These are phyloP conservation scores for Colletotrichum nymphaeae DNA, from an alignment of 2,329 filamentous ascomycete species.

Conservation along the genomic window DNA sequence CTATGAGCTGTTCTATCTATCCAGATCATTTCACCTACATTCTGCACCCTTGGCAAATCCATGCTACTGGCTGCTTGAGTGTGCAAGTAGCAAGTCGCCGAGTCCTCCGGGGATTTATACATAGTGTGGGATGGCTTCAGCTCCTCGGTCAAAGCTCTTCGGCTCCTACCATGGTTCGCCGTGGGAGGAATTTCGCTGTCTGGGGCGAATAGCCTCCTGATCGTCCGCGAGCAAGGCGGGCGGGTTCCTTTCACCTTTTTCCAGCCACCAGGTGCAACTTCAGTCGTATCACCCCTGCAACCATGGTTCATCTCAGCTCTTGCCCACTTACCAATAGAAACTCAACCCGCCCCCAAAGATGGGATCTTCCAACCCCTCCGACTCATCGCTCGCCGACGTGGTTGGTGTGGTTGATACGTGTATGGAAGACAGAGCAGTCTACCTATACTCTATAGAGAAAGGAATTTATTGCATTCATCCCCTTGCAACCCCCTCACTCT, in stretches of 20 bases:
- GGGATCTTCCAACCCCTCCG: background rate
- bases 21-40: background rate
- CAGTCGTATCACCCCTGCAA: background rate
- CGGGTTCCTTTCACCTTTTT: background rate
- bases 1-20: background rate
- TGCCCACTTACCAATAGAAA: conserved; percentile 19
- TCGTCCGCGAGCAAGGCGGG: background rate
- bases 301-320: conserved; percentile 30
- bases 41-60: background rate
- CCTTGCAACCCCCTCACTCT: background rate
- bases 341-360: background rate
- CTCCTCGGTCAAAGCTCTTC: background rate
- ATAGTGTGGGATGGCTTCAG: background rate
- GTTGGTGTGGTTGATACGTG: conserved; percentile 10
- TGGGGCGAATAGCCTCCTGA: background rate
- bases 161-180: background rate
- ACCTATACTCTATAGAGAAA: too few relatives aligned
- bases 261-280: conserved; percentile 6
- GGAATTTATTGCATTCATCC: background rate
- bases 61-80: background rate
- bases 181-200: conserved; percentile 1
- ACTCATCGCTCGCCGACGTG: conserved; percentile 3
- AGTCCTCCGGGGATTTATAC: background rate
- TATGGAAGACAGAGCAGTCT: background rate
- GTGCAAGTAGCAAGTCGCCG: background rate